Conservation (phyloP, 805 yeast species). For the Candida silvicultrix region DNA sequence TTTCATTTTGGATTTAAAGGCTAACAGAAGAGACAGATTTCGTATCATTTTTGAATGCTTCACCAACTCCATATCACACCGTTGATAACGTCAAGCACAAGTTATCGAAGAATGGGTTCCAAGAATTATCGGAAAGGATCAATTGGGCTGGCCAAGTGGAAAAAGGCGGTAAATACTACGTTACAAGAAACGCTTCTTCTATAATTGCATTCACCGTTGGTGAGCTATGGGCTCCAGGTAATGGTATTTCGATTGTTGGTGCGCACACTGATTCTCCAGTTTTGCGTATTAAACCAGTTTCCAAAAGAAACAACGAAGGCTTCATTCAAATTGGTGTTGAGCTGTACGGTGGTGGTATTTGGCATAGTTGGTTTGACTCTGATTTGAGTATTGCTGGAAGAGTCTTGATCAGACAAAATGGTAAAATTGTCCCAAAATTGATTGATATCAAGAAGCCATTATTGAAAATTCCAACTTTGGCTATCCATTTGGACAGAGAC, state of each 20-base stretch:
- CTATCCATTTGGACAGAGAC: constrained; percentile 82
- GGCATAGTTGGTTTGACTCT: constrained; percentile 97
- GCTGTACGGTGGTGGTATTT: constrained; percentile 91
- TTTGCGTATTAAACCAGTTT: constrained; percentile 80
- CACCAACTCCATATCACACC: constrained; percentile 95
- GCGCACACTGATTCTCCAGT: constrained; percentile 97
- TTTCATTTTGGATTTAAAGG: not conserved
- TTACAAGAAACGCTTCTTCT: constrained; percentile 87
- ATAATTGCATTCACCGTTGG: constrained; percentile 86
- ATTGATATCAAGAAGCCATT: constrained; percentile 80
- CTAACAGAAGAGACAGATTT: constrained; percentile 38
- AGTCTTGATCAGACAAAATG: constrained; percentile 56
- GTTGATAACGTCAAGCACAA: constrained; percentile 58
- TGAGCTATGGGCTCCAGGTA: constrained; percentile 61
- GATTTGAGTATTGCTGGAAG: constrained; percentile 91
- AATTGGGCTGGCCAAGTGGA: constrained; percentile 56
- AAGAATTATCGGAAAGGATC: constrained; percentile 64
- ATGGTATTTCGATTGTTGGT: constrained; percentile 84
- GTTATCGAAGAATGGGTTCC: constrained; percentile 58
- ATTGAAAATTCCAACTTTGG: constrained; percentile 88
- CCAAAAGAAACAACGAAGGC: constrained; percentile 64
- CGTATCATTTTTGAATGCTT: constrained; percentile 67
- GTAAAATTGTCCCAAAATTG: constrained; percentile 53
- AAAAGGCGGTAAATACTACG: constrained; percentile 65
- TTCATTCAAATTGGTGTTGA: constrained; percentile 90